phyloP scores from a whole-genome alignment of 345 rosid species.

The Citrus hindsii region DNA sequence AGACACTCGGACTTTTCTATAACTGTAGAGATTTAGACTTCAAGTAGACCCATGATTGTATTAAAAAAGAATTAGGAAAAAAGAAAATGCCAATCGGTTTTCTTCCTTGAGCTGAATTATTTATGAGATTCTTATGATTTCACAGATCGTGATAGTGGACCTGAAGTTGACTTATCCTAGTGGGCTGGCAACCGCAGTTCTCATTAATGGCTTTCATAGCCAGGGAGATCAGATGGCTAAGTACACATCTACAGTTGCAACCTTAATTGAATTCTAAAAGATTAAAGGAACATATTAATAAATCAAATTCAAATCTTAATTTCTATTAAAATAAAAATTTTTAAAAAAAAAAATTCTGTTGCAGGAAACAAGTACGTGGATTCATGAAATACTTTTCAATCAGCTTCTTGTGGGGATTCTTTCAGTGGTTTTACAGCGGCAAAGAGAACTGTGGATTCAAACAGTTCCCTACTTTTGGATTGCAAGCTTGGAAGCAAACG shows the following conservation, averaged over 20 bases:
- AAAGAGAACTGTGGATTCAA: slow-evolving; percentile 68
- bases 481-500: slow-evolving; percentile 89
- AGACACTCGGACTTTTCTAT: too few relatives aligned
- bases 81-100: too few relatives aligned
- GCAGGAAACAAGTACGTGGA: slow-evolving; percentile 78
- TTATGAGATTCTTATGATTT: neutral
- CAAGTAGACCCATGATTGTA: too few relatives aligned
- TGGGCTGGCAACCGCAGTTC: slow-evolving; percentile 93
- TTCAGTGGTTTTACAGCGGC: slow-evolving; percentile 85
- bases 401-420: slow-evolving; percentile 88
- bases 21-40: too few relatives aligned
- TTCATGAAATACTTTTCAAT: slow-evolving; percentile 70
- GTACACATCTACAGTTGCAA: slow-evolving; percentile 26
- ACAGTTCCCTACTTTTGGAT: slow-evolving; percentile 83
- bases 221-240: slow-evolving; percentile 72
- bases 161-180: slow-evolving; percentile 81
- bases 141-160: slow-evolving; percentile 79
- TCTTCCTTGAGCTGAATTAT: neutral
- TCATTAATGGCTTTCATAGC: slow-evolving; percentile 91
- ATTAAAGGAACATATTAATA: neutral
- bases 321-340: too few relatives aligned
- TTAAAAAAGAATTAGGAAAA: too few relatives aligned
- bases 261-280: neutral
- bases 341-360: neutral
- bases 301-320: too few relatives aligned